Evolutionary conservation across 257 asterid genomes (phyloP), one percentile per base, ranked within the genome.

Genomic region (Nicotiana noctiflora): DNA sequence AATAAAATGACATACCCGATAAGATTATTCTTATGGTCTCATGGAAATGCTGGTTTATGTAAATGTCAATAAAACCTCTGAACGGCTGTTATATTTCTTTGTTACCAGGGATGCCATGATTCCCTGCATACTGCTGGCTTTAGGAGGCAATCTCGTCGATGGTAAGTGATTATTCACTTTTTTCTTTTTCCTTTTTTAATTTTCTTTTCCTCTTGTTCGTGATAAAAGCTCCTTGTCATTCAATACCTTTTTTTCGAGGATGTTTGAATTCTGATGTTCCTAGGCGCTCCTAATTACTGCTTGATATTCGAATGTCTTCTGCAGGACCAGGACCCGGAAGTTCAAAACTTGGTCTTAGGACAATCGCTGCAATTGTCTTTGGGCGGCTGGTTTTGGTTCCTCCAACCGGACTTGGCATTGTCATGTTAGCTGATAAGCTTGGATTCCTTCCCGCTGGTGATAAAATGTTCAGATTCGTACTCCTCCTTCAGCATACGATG

Each of bases 111-210:
- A 94, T 32, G 99, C 99, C 68, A 96, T 94, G 98, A 94, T 96
- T 79, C 99, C 99, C 23, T 94, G 98, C 91, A 96, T 96, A 88
- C 81, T 96, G 81, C 82, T 96, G 93, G 99, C 99, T 76, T 84
- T 96, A 89, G 99, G 98, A 83, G 99, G 99, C 87, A 96, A 96
- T 90, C 98, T 96, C 10, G 90, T 96, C 15, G 92, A 96, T 46
- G 99, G 99, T 92, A 85, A 88, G 90, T 44, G 11, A 46, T 40
- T 51, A 13, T 65, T 63, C 32, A 29, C 32, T 29, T 19, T 72
- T 14, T 31, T 72, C 15, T 72, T 68, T 32, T 32, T 5, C 37
- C 5, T 25, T 3, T 5, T 25, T 25, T 5, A 13, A 37, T 1
- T 27, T 67, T 67, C 59, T 68, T 19, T 70, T 12, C 6, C 13